Evolutionary conservation across 148 eudicot species (phyloP).

Genomic region (Rhododendron ferrugineum): DNA sequence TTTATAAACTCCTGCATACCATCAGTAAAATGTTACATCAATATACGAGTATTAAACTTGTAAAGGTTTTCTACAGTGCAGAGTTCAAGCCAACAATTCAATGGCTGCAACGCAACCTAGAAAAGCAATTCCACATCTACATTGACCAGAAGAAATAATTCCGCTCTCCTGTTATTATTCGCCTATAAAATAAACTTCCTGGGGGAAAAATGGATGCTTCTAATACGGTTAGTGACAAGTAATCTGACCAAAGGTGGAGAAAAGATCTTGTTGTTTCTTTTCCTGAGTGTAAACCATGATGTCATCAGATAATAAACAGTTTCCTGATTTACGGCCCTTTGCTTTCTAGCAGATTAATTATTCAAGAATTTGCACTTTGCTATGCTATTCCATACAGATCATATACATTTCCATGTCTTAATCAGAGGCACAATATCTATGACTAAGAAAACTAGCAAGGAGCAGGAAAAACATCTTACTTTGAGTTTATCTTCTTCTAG

Average conservation of each 20-base stretch:
- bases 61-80: not conserved
- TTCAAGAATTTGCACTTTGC: not conserved
- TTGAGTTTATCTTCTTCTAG: slow-evolving; percentile 90
- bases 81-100: not conserved
- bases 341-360: not conserved
- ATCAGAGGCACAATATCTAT: not conserved
- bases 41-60: not conserved
- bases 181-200: not conserved
- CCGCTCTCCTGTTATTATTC: not conserved
- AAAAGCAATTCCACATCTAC: not conserved
- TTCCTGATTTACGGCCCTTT: not conserved
- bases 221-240: not conserved
- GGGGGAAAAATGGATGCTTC: not conserved
- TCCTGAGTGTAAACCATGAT: not conserved
- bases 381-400: not conserved
- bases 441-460: not conserved
- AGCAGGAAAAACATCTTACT: slow-evolving; percentile 33
- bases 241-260: not conserved
- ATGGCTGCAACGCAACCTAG: not conserved
- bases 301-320: not conserved
- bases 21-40: slow-evolving; percentile 2
- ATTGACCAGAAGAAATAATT: not conserved
- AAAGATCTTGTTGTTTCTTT: not conserved
- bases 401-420: not conserved
- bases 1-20: slow-evolving; percentile 80